Evolutionary conservation across 192 early-diverging fungal species (phyloP), one percentile per base, ranked within the genome.

Genomic region (Coemansia aciculifera): DNA sequence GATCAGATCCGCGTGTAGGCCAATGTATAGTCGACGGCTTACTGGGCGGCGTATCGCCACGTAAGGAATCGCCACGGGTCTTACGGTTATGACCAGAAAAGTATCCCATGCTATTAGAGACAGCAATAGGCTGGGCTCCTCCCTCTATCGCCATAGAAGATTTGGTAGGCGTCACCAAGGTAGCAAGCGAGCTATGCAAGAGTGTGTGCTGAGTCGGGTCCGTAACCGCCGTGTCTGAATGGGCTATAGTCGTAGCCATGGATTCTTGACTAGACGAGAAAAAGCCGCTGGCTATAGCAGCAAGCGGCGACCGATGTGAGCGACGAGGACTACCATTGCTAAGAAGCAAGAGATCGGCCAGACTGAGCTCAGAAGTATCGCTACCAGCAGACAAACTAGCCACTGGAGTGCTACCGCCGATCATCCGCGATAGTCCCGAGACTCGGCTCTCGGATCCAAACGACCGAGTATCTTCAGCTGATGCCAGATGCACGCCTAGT

Each of bases 221-320:
- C 15, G 37, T 23, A 56, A 21, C 11, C 29, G 44, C 43, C 13
- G 24, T 32, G 10, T 64, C 67, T 2, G 63, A 59, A 7, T 27
- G 27, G 0, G 72, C 62, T 7, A 61, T 64, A 0, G 63, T 49
- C 1, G 77, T 74, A 17, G 67, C 24, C 65, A 73, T 67, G 11
- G 74, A 70, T 31, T 75, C 74, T n/a, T 75, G 73, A 38, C 78
- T 81, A n/a, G 78, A 59, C 19, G 73, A 67, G 48, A 81, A 76
- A 23, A 81, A 73, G 1, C 68, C 74, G 37, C 62, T 67, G 44
- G 70, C 73, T 21, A 79, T 64, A 3, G 52, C 67, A 0, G 79
- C 66, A 44, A 75, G 54, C 56, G 79, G 73, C 60, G 79, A 76
- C 15, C 74, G 61, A 54, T 62, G 70, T 13, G 70, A 43, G 27